These are phyloP conservation scores for Cairneyella variabilis DNA, from an alignment of 495 filamentous ascomycete genomes.

Conservation along the genomic window DNA sequence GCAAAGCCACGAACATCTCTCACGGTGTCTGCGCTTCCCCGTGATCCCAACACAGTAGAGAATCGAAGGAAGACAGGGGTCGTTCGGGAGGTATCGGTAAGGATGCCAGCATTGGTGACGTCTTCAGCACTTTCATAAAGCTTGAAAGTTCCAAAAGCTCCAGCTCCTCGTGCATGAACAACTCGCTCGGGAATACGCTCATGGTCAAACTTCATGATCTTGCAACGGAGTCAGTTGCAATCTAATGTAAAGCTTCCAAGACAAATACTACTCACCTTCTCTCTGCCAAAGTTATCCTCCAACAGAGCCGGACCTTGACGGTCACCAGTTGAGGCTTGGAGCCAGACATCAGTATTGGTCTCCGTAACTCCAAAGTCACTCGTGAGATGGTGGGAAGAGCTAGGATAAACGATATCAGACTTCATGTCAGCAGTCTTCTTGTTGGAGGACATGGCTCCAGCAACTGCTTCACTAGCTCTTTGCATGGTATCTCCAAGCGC, in stretches of 20 bases:
- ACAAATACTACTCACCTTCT: conserved; percentile 75
- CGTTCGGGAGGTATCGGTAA: conserved; percentile 56
- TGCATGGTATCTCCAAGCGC: too few relatives aligned
- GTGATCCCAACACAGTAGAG: conserved; percentile 69
- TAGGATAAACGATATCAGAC: conserved; percentile 20
- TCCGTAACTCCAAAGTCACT: conserved; percentile 79
- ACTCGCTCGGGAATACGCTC: conserved; percentile 48
- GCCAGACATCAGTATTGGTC: conserved; percentile 73
- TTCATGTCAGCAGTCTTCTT: conserved; percentile 32
- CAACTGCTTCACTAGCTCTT: conserved; percentile 14
- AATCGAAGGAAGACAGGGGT: conserved; percentile 73
- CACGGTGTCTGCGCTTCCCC: conserved; percentile 65
- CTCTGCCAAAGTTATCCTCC: conserved; percentile 76
- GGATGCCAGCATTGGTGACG: conserved; percentile 70
- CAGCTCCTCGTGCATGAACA: conserved; percentile 63
- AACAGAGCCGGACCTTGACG: conserved; percentile 68
- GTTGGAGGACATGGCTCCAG: conserved; percentile 14
- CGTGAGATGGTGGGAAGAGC: conserved; percentile 44
- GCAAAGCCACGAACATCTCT: conserved; percentile 77
- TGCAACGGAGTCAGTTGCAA: conserved; percentile 77
- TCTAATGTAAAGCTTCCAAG: too few relatives aligned
- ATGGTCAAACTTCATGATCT: conserved; percentile 80
- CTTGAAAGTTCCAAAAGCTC: conserved; percentile 78
- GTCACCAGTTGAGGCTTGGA: conserved; percentile 57
- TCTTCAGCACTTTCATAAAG: conserved; percentile 75